Evolutionary conservation across 2,329 filamentous ascomycete species (phyloP), one percentile per base, ranked within the genome.

Genomic region (Venturia carpophila): DNA sequence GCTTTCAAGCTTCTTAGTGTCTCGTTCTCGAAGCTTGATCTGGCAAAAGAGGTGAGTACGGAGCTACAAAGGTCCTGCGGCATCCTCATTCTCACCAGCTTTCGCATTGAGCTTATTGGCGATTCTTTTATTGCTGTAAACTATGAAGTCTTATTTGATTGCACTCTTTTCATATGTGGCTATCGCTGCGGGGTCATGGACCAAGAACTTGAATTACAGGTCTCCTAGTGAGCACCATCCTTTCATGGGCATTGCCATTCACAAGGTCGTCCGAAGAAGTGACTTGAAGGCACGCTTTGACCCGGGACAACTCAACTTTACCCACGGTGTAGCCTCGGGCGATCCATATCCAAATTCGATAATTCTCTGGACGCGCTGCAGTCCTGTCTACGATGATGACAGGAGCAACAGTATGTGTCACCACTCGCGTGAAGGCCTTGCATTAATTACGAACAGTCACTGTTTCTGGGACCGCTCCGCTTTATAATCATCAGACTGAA

Each of bases 161-260:
- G 21, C 39, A 15, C 10, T 43, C 24, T 24, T 47, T 24, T 43
- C 17, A 1, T 47, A 62, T 30, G 21, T 19, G 43, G 39, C 39
- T 39, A 21, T 37, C 43, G 52, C 30, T 58, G 9, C 52, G 52
- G 72, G 72, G 43, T 72, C 69, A 67, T 76, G 71, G 70, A 70
- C 69, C 41, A 70, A 69, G 66, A 89, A 89, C 71, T 72, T 89
- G 67, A 89, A 89, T 75, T 90, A 89, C 72, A 79, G 80, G 62
- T 87, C 83, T 69, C 87, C 87, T 6, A 90, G 87, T 0, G 79
- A 82, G 49, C 81, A 86, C 55, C 87, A 90, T 68, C 80, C 83
- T 4, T 77, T 79, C 45, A 78, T 90, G 13, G 87, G 86, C 5
- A 83, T 90, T 58, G 82, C 86, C n/a, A 79, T 89, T 17, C 80